Conservation (phyloP, 2,329 filamentous ascomycete species). For the Aureobasidium namibiae region DNA sequence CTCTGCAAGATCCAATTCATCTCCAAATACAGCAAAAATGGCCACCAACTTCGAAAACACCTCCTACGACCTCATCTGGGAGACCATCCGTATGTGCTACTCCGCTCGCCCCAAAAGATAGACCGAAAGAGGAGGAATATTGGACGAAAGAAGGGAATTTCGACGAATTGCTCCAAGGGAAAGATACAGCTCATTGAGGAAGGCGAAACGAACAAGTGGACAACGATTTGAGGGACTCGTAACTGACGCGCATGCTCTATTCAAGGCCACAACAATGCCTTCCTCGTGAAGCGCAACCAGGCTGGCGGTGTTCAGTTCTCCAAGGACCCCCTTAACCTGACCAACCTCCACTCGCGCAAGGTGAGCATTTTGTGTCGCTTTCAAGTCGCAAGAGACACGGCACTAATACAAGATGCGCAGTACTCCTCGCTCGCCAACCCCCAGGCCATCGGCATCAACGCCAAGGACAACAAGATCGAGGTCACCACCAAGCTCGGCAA, state of each 20-base stretch:
- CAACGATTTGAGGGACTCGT: background rate
- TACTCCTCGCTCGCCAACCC: constrained; percentile 83
- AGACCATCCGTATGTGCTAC: constrained; percentile 74
- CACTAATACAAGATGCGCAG: constrained; percentile 44
- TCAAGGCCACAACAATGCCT: constrained; percentile 80
- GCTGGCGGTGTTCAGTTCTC: constrained; percentile 83
- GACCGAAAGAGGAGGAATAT: background rate
- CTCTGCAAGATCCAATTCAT: background rate
- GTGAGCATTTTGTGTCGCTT: too few species aligned
- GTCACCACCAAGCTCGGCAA: constrained; percentile 78
- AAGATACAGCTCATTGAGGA: too few species aligned
- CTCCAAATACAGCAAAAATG: constrained; percentile 47
- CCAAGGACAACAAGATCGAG: constrained; percentile 71
- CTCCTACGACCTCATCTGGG: constrained; percentile 88
- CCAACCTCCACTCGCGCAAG: constrained; percentile 87
- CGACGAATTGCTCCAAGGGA: background rate
- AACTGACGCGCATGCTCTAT: constrained; percentile 8
- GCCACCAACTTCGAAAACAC: constrained; percentile 55
- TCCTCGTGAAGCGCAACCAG: constrained; percentile 80
- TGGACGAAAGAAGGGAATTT: background rate
- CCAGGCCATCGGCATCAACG: constrained; percentile 73
- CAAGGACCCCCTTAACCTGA: constrained; percentile 86
- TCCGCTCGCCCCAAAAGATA: background rate
- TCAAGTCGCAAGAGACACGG: too few species aligned
- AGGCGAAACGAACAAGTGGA: too few species aligned